These are phyloP conservation scores for Podospora comata DNA, from an alignment of 495 filamentous ascomycete species.

Conservation along the genomic window DNA sequence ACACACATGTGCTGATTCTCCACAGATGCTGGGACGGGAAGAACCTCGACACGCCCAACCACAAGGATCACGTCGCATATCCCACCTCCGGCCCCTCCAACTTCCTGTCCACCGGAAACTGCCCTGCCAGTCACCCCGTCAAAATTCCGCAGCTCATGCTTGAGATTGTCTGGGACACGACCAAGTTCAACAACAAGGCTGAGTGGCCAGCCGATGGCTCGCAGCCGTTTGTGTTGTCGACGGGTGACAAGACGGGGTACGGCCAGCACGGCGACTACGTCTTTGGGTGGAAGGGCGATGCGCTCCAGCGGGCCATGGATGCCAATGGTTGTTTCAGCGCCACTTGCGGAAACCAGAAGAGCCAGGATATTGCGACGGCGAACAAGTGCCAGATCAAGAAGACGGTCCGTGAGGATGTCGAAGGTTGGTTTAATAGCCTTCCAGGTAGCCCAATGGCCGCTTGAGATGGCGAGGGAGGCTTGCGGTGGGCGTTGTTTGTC, in stretches of 20 bases:
- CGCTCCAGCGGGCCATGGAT: slow-evolving; percentile 45
- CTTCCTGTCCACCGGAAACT: slow-evolving; percentile 37
- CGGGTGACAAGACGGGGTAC: slow-evolving; percentile 41
- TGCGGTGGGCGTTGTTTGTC: no score
- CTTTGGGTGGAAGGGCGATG: slow-evolving; percentile 45
- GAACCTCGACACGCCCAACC: slow-evolving; percentile 39
- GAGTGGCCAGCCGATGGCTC: slow-evolving; percentile 41
- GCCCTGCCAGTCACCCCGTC: slow-evolving; percentile 43
- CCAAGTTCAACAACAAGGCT: slow-evolving; percentile 37
- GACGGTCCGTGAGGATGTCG: slow-evolving; percentile 39
- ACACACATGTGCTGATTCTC: no score
- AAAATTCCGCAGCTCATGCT: slow-evolving; percentile 46
- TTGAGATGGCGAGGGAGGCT: neutral
- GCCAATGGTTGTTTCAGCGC: slow-evolving; percentile 39
- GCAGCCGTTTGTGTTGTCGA: slow-evolving; percentile 44
- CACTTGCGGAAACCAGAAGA: slow-evolving; percentile 35
- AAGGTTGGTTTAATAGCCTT: slow-evolving; percentile 31
- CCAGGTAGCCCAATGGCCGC: slow-evolving; percentile 6
- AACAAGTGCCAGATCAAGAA: slow-evolving; percentile 40
- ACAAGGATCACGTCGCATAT: slow-evolving; percentile 44
- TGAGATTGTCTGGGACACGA: slow-evolving; percentile 41
- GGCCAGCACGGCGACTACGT: slow-evolving; percentile 48
- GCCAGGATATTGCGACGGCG: slow-evolving; percentile 34
- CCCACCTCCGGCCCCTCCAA: slow-evolving; percentile 32
- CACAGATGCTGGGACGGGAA: slow-evolving; percentile 39